Evolutionary conservation across 345 rosid species (phyloP).

Genomic region (Eucalyptus cloeziana): DNA sequence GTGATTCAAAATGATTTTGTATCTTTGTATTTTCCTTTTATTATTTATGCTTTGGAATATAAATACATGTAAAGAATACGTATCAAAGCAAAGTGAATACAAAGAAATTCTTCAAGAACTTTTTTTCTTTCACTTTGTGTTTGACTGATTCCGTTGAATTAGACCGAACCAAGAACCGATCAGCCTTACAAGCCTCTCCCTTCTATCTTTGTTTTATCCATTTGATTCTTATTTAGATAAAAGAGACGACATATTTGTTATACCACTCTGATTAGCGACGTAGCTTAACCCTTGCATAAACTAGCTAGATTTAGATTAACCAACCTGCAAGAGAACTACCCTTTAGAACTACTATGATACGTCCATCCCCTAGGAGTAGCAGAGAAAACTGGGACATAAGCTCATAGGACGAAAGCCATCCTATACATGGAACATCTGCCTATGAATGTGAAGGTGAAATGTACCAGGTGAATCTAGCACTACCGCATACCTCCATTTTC

Average conservation of each 20-base stretch:
- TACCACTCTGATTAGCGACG: not conserved
- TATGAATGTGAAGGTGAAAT: not conserved
- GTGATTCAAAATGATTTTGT: no score
- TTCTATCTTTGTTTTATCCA: not conserved
- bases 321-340: not conserved
- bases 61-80: no score
- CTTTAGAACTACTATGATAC: not conserved
- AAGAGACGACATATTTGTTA: not conserved
- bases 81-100: no score
- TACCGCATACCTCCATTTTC: constrained; percentile 86
- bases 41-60: no score
- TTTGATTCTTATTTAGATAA: not conserved
- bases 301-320: not conserved
- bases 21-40: no score
- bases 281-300: not conserved
- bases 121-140: no score
- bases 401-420: not conserved
- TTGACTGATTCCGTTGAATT: no score
- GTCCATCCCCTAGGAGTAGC: not conserved
- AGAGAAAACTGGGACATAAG: not conserved
- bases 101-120: no score
- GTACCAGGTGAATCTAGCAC: not conserved
- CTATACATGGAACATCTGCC: not conserved
- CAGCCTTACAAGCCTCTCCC: no score
- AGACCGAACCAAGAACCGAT: no score